Base-by-base conservation (phyloP, 2,329 filamentous ascomycete species). In the Diaporthe sp. region DNA sequence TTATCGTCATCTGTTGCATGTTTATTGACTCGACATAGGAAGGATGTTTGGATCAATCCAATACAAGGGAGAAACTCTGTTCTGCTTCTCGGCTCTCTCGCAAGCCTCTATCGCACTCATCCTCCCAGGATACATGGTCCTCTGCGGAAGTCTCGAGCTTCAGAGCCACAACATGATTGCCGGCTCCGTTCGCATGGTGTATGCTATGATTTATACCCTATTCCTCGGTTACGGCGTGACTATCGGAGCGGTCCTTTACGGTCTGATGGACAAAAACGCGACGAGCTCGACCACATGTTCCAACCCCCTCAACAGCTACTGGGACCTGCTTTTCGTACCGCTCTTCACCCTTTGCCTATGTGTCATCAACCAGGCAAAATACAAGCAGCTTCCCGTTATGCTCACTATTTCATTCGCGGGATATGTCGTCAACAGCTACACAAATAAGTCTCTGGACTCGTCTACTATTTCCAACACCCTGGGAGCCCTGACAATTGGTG, bases 71-170 rank as follows among this genome's bases (percentile, higher is more conserved):
- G 78, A 87, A 1, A 34, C 39, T 7, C 77, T 93, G 1, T 94
- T 95, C 78, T 94, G 93, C 81, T 95, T 94, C 82, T 93, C 93
- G 0, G 90, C 93, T 0, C 85, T 94, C 8, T 92, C 93, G 0
- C 93, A 95, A 79, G 92, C 92, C n/a, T 91, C 92, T 17, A 94
- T 95, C 77, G 93, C 92, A 0, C 83, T 95, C n/a, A 94, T 95
- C 75, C 86, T 95, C 0, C 93, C 93, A 0, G 93, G 93, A 0
- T 93, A 93, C 76, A 88, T 96, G 80, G 93, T 96, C 82, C 77
- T 85, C 12, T 84, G 81, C 77, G 79, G 74, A 42, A 89, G 88
- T 44, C 87, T 94, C 67, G 93, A 94, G 81, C 87, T 94, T 0
- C 93, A 94, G 78, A 93, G 91, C 31, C 90, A 91, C 70, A 92